These are phyloP conservation scores for Volvariella volvacea DNA, from an alignment of 1,284 basidiomycete genomes.

Conservation along the genomic window DNA sequence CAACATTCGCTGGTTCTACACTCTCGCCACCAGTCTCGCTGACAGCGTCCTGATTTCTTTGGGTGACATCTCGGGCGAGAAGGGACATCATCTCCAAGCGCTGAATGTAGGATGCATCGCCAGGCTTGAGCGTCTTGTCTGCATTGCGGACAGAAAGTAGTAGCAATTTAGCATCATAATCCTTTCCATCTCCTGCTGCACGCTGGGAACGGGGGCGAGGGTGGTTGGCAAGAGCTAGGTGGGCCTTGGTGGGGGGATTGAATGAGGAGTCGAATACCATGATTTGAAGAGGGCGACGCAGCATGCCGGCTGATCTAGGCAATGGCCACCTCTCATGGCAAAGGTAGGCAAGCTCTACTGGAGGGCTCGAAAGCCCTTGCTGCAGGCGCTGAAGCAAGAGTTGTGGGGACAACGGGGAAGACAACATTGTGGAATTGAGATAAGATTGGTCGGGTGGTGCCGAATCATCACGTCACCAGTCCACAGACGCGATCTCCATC, in stretches of 20 bases:
- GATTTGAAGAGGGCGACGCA: slow-evolving; percentile 32
- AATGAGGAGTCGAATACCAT: slow-evolving; percentile 88
- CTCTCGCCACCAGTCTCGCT: neutral
- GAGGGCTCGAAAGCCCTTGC: slow-evolving; percentile 28
- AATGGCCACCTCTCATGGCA: slow-evolving; percentile 55
- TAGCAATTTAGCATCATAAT: slow-evolving; percentile 75
- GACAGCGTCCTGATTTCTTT: slow-evolving; percentile 5
- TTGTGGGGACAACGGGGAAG: slow-evolving; percentile 7
- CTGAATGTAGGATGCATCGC: slow-evolving; percentile 71
- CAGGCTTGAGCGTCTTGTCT: slow-evolving; percentile 72
- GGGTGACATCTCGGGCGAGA: slow-evolving; percentile 45
- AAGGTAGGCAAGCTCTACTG: slow-evolving; percentile 48
- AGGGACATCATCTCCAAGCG: slow-evolving; percentile 80
- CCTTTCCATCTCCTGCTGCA: slow-evolving; percentile 12
- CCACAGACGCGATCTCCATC: neutral
- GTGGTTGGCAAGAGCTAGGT: slow-evolving; percentile 68
- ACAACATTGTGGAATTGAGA: slow-evolving; percentile 14
- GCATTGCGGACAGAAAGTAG: slow-evolving; percentile 86
- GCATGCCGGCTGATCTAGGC: slow-evolving; percentile 14
- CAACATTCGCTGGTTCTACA: slow-evolving; percentile 45
- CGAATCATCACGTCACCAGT: neutral
- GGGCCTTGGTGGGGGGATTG: slow-evolving; percentile 89
- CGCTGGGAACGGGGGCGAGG: slow-evolving; percentile 19
- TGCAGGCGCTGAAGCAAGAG: slow-evolving; percentile 40
- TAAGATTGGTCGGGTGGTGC: slow-evolving; percentile 5